A percentile compares a stretch with the other conserved stretches of the same genome.
Conservation (phyloP, 352 stramenopile species). For the Phytophthora parvispora region DNA sequence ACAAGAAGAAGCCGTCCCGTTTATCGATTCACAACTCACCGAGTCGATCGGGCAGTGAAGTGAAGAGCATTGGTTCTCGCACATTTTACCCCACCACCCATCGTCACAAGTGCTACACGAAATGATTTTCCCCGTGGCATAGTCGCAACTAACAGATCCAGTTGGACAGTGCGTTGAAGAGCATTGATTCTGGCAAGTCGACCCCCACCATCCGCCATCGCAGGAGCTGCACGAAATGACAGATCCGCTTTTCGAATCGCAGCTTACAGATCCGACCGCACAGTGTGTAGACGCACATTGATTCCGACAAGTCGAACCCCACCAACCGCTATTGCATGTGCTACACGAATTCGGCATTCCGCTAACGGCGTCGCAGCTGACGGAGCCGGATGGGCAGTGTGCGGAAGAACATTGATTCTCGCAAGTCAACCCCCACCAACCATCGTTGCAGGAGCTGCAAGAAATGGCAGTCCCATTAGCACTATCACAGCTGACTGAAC, state of each 20-base stretch:
- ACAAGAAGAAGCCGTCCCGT: neutral
- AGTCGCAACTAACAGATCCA: neutral
- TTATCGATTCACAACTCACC: neutral
- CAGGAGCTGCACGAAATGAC: neutral
- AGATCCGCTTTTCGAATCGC: neutral
- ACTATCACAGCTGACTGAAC: neutral
- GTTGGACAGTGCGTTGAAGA: neutral
- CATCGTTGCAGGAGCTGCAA: neutral
- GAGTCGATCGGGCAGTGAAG: neutral
- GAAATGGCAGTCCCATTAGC: neutral
- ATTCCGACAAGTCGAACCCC: neutral
- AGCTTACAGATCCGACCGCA: neutral
- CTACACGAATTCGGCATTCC: neutral
- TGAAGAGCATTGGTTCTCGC: neutral
- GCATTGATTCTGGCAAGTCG: neutral
- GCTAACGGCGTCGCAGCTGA: neutral
- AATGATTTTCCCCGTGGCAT: neutral
- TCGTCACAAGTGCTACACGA: neutral
- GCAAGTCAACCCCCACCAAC: neutral
- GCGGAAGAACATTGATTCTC: neutral
- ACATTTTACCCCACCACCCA: neutral
- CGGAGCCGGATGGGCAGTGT: neutral
- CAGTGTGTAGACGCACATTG: neutral
- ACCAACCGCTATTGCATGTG: neutral
- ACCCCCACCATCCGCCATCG: neutral